A percentile compares a stretch with the other conserved stretches of the same genome.
Evolutionary conservation across 2,329 filamentous ascomycete species (phyloP).

Genomic region (Pseudopyricularia cyperi): DNA sequence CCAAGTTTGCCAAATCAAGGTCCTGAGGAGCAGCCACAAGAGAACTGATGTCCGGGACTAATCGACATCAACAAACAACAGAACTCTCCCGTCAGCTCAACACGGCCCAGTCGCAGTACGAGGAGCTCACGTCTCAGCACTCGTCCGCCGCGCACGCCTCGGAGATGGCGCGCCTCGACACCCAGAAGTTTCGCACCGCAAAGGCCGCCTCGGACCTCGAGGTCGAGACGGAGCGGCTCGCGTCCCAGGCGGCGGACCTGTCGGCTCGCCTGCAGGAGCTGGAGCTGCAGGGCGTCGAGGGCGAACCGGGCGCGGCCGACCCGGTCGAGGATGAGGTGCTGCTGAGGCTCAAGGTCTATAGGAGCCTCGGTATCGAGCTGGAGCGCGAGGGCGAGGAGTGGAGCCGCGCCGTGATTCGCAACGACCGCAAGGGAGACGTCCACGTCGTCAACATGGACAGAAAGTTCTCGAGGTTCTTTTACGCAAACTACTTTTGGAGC

Average conservation of each 20-base stretch:
- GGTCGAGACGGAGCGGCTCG: slow-evolving; percentile 87
- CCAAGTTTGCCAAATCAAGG: too few species aligned
- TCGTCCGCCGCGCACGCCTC: slow-evolving; percentile 69
- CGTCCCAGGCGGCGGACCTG: slow-evolving; percentile 63
- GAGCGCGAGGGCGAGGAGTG: slow-evolving; percentile 70
- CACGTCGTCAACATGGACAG: slow-evolving; percentile 90
- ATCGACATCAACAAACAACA: slow-evolving; percentile 8
- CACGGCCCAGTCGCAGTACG: slow-evolving; percentile 62
- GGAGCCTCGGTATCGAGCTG: slow-evolving; percentile 80
- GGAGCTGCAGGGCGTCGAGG: slow-evolving; percentile 78
- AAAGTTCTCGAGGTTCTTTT: slow-evolving; percentile 83
- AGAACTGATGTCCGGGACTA: too few species aligned
- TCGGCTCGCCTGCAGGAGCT: slow-evolving; percentile 66
- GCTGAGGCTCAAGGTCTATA: slow-evolving; percentile 79
- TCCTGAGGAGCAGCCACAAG: neutral
- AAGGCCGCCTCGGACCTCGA: slow-evolving; percentile 82
- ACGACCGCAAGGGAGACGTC: slow-evolving; percentile 77
- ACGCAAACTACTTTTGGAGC: slow-evolving; percentile 93
- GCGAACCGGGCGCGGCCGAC: slow-evolving; percentile 26
- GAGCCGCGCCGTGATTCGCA: slow-evolving; percentile 72
- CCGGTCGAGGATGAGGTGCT: slow-evolving; percentile 50
- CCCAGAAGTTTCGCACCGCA: slow-evolving; percentile 87
- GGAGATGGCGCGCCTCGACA: slow-evolving; percentile 77
- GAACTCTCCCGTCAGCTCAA: slow-evolving; percentile 63
- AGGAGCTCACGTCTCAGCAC: slow-evolving; percentile 62